Evolutionary conservation across 2,329 filamentous ascomycete genomes (phyloP).

Genomic region (Clathrospora elynae): DNA sequence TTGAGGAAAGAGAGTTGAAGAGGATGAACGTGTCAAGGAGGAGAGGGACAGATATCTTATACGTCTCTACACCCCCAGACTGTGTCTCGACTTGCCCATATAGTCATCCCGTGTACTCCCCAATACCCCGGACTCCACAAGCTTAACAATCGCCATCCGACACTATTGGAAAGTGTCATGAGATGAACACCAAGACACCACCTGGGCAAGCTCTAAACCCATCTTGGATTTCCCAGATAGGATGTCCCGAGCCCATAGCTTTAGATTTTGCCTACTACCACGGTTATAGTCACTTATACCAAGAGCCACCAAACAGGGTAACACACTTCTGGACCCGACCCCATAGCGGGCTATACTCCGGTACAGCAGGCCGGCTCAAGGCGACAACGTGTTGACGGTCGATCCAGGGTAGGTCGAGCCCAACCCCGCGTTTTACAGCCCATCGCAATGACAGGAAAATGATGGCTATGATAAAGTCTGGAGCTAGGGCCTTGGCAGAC

Average conservation of each 20-base stretch:
- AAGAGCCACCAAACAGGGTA: slow-evolving; percentile 5
- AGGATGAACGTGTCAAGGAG: not conserved
- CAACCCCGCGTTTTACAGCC: slow-evolving; percentile 10
- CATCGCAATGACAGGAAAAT: slow-evolving; percentile 1
- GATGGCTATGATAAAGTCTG: slow-evolving; percentile 3
- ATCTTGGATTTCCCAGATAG: slow-evolving; percentile 1
- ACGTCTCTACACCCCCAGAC: slow-evolving; percentile 2
- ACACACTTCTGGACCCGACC: slow-evolving; percentile 7
- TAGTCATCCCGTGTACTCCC: slow-evolving; percentile 12
- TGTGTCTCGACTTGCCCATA: slow-evolving; percentile 20
- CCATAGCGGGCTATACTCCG: slow-evolving; percentile 12
- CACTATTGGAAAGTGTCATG: slow-evolving; percentile 1
- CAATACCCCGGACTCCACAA: slow-evolving; percentile 18
- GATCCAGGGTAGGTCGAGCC: slow-evolving; percentile 1
- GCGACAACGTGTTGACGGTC: slow-evolving; percentile 2
- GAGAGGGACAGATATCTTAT: slow-evolving; percentile 14
- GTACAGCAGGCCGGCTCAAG: not conserved
- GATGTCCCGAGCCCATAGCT: slow-evolving; percentile 7
- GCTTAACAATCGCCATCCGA: slow-evolving; percentile 4
- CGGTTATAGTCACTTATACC: slow-evolving; percentile 2
- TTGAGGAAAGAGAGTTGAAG: not conserved
- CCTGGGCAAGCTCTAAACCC: not conserved
- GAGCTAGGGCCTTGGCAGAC: slow-evolving; percentile 8
- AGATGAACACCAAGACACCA: not conserved
- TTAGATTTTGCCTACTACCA: slow-evolving; percentile 7